Evolutionary conservation across 208 protist species (phyloP), one percentile per base, ranked within the genome.

Genomic region (Balamuthia mandrillaris): DNA sequence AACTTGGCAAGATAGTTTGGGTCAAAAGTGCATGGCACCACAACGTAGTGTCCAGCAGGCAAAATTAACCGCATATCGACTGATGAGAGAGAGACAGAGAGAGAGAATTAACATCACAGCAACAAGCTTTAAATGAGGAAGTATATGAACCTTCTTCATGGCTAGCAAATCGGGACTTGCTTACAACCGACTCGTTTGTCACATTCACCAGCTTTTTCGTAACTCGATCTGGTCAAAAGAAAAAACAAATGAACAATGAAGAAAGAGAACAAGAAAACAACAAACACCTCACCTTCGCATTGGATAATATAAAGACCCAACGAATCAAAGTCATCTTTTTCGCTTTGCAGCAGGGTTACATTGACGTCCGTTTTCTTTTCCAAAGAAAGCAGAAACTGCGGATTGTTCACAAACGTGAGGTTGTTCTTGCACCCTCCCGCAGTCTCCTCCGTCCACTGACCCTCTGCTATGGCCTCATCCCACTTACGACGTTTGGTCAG

Each of bases 11-110:
- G 39, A 21, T n/a, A 72, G 18, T 84, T 84, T 37, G 77, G 77
- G 24, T 84, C 77, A 21, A 84, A 84, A 29, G 77, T 84, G 31
- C 77, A 84, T 6, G 56, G 52, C 29, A 84, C 47, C 29, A 84
- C 54, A 16, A 84, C 77, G 45, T 84, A 84, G 39, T 84, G 31
- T 18, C 77, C 77, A 45, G 77, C 58, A 14, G 21, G 31, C 54
- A 84, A n/a, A n/a, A n/a, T n/a, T n/a, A n/a, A n/a, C n/a, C n/a
- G n/a, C n/a, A n/a, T n/a, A n/a, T n/a, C n/a, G n/a, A n/a, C n/a
- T n/a, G n/a, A n/a, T n/a, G n/a, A n/a, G 65, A 9, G 52, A 7
- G 33, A 24, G 52, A 16, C 31, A 24, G 3, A 6, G n/a, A 14
- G 6, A 16, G 6, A 51, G 6, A 9, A 70, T 24, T 7, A 31